Conservation (phyloP, 2,329 filamentous ascomycete genomes). For the Colletotrichum sp. region DNA sequence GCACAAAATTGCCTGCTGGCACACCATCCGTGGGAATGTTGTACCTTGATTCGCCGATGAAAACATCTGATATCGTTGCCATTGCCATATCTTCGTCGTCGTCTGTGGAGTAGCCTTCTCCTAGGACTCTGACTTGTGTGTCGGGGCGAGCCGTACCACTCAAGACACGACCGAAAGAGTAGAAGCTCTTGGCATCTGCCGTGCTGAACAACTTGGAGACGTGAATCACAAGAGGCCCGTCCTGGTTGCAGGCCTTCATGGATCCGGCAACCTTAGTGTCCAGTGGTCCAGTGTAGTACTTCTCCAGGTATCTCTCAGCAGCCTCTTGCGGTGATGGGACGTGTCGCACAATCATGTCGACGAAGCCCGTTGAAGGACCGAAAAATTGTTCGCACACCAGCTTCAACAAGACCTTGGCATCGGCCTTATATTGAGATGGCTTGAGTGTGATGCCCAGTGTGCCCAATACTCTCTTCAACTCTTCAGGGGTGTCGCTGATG, state of each 20-base stretch:
- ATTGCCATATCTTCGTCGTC: constrained; percentile 97
- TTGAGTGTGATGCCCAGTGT: constrained; percentile 86
- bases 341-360: constrained; percentile 93
- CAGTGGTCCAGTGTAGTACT: constrained; percentile 89
- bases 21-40: constrained; percentile 91
- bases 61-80: constrained; percentile 84
- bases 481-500: constrained; percentile 86
- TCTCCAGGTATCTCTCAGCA: constrained; percentile 76
- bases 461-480: constrained; percentile 79
- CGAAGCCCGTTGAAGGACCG: constrained; percentile 85
- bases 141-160: constrained; percentile 88
- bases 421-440: constrained; percentile 88
- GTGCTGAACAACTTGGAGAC: constrained; percentile 94
- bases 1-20: constrained; percentile 90
- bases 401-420: constrained; percentile 87
- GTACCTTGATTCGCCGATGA: constrained; percentile 91
- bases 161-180: constrained; percentile 89
- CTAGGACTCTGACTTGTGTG: constrained; percentile 85
- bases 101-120: constrained; percentile 94
- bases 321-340: constrained; percentile 86
- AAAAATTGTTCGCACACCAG: constrained; percentile 96
- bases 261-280: constrained; percentile 81
- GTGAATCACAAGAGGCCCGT: constrained; percentile 90
- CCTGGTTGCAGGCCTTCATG: constrained; percentile 84
- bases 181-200: constrained; percentile 87